Conservation (phyloP, 2,329 filamentous ascomycete genomes). For the Diaporthe sp. region DNA sequence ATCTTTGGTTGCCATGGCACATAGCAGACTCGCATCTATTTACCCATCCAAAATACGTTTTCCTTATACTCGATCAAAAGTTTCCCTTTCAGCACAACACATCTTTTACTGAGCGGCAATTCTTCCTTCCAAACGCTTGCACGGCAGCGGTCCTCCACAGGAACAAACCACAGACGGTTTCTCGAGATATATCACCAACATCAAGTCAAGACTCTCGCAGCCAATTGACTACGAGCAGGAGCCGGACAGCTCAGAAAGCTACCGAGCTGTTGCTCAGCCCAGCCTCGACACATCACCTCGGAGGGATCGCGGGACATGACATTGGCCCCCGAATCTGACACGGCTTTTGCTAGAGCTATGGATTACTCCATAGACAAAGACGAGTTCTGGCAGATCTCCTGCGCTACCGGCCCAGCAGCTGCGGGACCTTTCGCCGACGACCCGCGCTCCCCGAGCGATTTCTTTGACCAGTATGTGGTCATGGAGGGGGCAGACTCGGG, state of each 20-base stretch:
- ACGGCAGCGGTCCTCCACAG: not conserved
- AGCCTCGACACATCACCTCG: not conserved
- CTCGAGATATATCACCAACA: not conserved
- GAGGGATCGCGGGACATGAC: constrained; percentile 8
- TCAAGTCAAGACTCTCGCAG: not conserved
- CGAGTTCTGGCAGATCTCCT: constrained; percentile 33
- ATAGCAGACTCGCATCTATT: constrained; percentile 22
- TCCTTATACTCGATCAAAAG: constrained; percentile 1
- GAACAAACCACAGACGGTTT: not conserved
- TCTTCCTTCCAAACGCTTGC: not conserved
- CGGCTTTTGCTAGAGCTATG: constrained; percentile 28
- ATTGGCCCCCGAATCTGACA: constrained; percentile 18
- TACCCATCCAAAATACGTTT: constrained; percentile 23
- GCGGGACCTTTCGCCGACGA: constrained; percentile 9
- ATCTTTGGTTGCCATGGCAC: constrained; percentile 36
- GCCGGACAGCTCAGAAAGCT: constrained; percentile 12
- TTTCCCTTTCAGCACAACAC: constrained; percentile 14
- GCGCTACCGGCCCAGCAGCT: constrained; percentile 8
- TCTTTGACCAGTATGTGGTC: constrained; percentile 35
- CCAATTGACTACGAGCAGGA: not conserved
- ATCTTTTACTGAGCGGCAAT: constrained; percentile 7
- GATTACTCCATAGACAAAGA: constrained; percentile 35
- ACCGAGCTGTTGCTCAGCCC: not conserved
- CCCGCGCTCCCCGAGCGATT: constrained; percentile 26
- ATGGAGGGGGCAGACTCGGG: constrained; percentile 25